Percentiles rank a stretch among this genome's conserved stretches.
Evolutionary conservation across 257 asterid species (phyloP).

Genomic region (Mitragyna speciosa): DNA sequence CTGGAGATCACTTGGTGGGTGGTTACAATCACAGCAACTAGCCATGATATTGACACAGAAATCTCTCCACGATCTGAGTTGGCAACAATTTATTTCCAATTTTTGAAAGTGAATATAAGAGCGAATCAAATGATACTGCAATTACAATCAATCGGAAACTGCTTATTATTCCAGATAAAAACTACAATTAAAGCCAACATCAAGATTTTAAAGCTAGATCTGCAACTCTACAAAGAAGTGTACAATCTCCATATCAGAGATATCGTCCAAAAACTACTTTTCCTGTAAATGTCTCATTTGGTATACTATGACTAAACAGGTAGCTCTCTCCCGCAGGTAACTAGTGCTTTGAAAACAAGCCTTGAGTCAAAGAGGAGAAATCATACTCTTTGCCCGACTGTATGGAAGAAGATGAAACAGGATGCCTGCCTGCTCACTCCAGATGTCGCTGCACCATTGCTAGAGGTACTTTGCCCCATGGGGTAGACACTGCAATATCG

Average conservation of each 20-base stretch:
- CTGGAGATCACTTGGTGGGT: too few species aligned
- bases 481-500: conserved; percentile 52
- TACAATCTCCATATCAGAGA: conserved; percentile 51
- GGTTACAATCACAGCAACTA: neutral
- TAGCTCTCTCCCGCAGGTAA: neutral
- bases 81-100: neutral
- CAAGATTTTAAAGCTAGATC: conserved; percentile 27
- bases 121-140: neutral
- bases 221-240: conserved; percentile 46
- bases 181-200: conserved; percentile 35
- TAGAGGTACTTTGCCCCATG: conserved; percentile 46
- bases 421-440: conserved; percentile 42
- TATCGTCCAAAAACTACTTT: conserved; percentile 31
- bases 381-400: conserved; percentile 74
- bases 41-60: neutral
- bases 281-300: conserved; percentile 21
- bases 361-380: conserved; percentile 92
- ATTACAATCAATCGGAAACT: conserved; percentile 29
- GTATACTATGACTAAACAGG: conserved; percentile 27
- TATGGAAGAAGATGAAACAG: conserved; percentile 48
- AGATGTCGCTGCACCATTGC: conserved; percentile 46
- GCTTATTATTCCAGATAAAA: conserved; percentile 42
- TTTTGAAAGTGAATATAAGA: neutral
- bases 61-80: neutral
- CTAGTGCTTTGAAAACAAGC: conserved; percentile 71